Conservation (phyloP, 2,329 filamentous ascomycete species). For the Phialocephala subalpina region DNA sequence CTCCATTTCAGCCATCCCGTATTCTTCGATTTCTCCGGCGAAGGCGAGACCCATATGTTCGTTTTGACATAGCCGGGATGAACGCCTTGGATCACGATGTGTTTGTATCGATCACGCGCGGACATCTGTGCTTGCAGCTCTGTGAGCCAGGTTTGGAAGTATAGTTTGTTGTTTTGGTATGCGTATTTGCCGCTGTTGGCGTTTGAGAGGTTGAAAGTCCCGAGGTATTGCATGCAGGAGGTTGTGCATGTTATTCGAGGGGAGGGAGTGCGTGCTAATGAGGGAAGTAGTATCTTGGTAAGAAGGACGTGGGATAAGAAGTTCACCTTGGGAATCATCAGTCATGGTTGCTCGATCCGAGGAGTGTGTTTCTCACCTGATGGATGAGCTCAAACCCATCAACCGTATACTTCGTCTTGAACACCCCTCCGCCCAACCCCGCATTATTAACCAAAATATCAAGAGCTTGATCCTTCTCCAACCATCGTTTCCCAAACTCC, state of each 20-base stretch:
- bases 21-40: background rate
- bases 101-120: conserved; percentile 32
- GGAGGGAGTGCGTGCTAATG: conserved; percentile 34
- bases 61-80: conserved; percentile 45
- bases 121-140: conserved; percentile 42
- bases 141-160: conserved; percentile 45
- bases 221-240: conserved; percentile 42
- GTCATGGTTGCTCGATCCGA: background rate
- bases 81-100: conserved; percentile 44
- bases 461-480: conserved; percentile 36
- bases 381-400: conserved; percentile 46
- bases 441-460: conserved; percentile 46
- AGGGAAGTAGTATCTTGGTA: conserved; percentile 41
- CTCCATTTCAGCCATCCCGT: background rate
- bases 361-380: conserved; percentile 20
- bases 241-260: conserved; percentile 45
- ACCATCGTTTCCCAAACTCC: conserved; percentile 40
- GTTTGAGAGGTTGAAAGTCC: conserved; percentile 39
- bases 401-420: conserved; percentile 29
- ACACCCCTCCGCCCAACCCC: conserved; percentile 34
- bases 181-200: conserved; percentile 35
- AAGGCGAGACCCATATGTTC: conserved; percentile 40
- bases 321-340: conserved; percentile 39
- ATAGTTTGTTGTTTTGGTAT: conserved; percentile 46
- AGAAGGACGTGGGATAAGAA: conserved; percentile 44